Evolutionary conservation across 1,284 basidiomycete genomes (phyloP).

Genomic region (Stereum hirsutum): DNA sequence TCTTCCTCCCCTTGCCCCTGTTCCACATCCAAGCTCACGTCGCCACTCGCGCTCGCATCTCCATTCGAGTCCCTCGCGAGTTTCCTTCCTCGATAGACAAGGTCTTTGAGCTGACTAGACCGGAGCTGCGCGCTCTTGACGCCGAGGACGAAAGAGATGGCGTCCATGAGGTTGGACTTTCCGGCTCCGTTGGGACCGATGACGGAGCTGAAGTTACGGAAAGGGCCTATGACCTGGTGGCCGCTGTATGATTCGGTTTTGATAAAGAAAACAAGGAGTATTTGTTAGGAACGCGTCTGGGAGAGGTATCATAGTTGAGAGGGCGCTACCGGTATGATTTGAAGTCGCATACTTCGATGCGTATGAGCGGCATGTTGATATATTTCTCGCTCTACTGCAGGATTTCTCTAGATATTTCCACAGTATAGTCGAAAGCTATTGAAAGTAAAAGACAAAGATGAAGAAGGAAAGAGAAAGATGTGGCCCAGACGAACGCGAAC

Average conservation of each 20-base stretch:
- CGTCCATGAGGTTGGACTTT: conserved; percentile 99
- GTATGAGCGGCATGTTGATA: conserved; percentile 63
- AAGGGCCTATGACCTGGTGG: conserved; percentile 84
- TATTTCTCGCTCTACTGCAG: too few relatives aligned
- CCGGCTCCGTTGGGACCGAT: conserved; percentile 99
- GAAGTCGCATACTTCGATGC: conserved; percentile 87
- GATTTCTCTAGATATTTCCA: too few relatives aligned
- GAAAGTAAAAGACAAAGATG: too few relatives aligned
- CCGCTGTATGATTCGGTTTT: too few relatives aligned
- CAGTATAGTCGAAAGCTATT: too few relatives aligned
- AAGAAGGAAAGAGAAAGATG: too few relatives aligned
- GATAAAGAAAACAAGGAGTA: too few relatives aligned
- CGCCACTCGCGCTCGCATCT: conserved; percentile 36
- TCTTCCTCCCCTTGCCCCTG: conserved; percentile 47
- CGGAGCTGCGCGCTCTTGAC: conserved; percentile 91
- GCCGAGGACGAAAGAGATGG: conserved; percentile 97
- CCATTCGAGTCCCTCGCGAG: conserved; percentile 50
- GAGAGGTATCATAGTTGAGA: background rate
- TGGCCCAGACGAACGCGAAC: too few relatives aligned
- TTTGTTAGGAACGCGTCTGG: conserved; percentile 5
- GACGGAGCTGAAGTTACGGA: conserved; percentile 88
- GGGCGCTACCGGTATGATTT: conserved; percentile 72
- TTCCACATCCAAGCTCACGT: conserved; percentile 35
- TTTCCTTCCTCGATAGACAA: conserved; percentile 88
- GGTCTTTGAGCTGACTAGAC: conserved; percentile 88